These are phyloP conservation scores for Sporothrix globosa DNA, from an alignment of 2,329 filamentous ascomycete species.

Conservation along the genomic window DNA sequence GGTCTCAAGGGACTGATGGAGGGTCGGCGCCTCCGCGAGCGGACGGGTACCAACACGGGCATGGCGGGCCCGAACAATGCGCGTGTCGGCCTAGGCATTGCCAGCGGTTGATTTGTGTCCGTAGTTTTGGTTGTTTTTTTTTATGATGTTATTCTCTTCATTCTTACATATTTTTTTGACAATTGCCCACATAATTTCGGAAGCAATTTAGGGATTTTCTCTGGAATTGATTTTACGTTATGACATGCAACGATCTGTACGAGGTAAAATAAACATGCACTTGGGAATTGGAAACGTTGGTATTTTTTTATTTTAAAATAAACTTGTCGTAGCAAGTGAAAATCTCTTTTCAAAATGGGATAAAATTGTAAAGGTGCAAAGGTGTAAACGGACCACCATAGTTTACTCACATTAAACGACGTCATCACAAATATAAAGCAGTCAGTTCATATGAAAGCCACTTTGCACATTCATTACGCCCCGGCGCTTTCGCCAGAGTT, in stretches of 20 bases:
- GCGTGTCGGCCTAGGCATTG: slow-evolving; percentile 37
- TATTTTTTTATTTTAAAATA: background rate
- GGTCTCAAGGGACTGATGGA: slow-evolving; percentile 94
- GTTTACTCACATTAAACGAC: background rate
- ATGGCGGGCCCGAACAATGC: slow-evolving; percentile 22
- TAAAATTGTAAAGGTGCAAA: background rate
- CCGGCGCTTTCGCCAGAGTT: background rate
- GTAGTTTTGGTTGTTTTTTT: background rate
- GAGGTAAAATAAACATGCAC: background rate
- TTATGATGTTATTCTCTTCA: background rate
- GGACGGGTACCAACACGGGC: slow-evolving; percentile 52
- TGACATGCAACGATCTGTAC: background rate
- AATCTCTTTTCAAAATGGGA: background rate
- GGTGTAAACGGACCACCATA: background rate
- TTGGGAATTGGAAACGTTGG: background rate
- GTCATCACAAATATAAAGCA: background rate
- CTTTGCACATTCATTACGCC: background rate
- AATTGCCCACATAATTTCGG: background rate
- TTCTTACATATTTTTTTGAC: background rate
- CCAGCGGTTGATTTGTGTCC: slow-evolving; percentile 28
- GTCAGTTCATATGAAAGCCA: background rate
- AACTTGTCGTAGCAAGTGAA: background rate
- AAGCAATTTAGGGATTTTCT: background rate
- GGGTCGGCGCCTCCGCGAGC: slow-evolving; percentile 79
- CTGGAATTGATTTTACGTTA: slow-evolving; percentile 2